phyloP scores from a whole-genome alignment of 1,284 basidiomycete species.

The Pseudozyma flocculosa region DNA sequence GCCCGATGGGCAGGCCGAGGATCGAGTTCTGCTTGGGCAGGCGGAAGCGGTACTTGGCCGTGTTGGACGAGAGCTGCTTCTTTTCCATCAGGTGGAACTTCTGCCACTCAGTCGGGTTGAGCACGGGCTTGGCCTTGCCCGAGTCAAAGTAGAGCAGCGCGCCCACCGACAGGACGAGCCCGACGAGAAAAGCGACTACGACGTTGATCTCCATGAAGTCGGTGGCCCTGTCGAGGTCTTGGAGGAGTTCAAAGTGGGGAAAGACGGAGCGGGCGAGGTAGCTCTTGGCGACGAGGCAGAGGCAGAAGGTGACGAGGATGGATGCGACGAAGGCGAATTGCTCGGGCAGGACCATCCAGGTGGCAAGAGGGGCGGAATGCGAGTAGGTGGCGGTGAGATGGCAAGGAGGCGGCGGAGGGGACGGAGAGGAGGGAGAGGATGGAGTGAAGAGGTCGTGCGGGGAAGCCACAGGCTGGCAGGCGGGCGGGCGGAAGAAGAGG shows the following conservation, averaged over 20 bases:
- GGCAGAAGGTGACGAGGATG: conserved; percentile 37
- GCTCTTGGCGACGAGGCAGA: conserved; percentile 24
- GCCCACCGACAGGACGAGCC: conserved; percentile 33
- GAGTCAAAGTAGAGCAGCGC: conserved; percentile 44
- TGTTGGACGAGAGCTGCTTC: conserved; percentile 86
- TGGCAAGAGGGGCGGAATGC: not conserved
- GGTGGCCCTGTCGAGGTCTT: conserved; percentile 35
- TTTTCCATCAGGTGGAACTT: conserved; percentile 80
- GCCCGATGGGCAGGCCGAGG: conserved; percentile 90
- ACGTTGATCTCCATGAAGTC: conserved; percentile 50
- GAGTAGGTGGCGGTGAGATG: too few relatives aligned
- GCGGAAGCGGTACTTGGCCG: conserved; percentile 88
- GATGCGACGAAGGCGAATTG: conserved; percentile 34
- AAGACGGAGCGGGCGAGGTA: conserved; percentile 21
- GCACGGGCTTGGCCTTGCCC: conserved; percentile 63
- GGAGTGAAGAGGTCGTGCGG: too few relatives aligned
- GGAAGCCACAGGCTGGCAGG: too few relatives aligned
- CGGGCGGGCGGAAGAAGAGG: too few relatives aligned
- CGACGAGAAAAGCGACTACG: conserved; percentile 46
- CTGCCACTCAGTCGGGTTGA: conserved; percentile 76
- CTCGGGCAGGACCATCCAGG: conserved; percentile 22
- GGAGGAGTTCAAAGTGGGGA: conserved; percentile 27
- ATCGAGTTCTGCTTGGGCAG: conserved; percentile 72
- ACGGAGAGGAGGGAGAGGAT: too few relatives aligned
- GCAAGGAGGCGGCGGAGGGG: too few relatives aligned